Evolutionary conservation across 306 rosid genomes (phyloP).

Genomic region (Lithocarpus polystachyus): DNA sequence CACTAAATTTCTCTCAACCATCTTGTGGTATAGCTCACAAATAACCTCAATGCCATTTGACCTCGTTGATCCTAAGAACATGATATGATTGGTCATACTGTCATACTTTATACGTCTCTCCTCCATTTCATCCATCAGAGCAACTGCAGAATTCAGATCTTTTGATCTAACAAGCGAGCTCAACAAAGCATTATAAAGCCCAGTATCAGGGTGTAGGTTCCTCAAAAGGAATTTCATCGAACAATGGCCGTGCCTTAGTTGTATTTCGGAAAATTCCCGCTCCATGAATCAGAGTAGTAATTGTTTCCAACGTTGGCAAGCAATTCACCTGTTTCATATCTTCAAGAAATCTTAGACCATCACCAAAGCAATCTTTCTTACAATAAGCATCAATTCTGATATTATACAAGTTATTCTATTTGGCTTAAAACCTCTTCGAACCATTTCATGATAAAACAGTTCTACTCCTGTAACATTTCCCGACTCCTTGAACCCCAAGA

Average conservation of each 20-base stretch:
- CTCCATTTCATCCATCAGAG: slow-evolving; percentile 74
- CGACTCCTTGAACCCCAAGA: slow-evolving; percentile 83
- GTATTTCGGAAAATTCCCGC: slow-evolving; percentile 68
- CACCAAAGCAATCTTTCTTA: slow-evolving; percentile 66
- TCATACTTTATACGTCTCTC: slow-evolving; percentile 50
- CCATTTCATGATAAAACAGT: slow-evolving; percentile 86
- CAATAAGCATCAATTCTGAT: slow-evolving; percentile 79
- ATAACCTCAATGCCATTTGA: slow-evolving; percentile 48
- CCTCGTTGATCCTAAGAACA: slow-evolving; percentile 56
- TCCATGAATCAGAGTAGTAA: slow-evolving; percentile 91
- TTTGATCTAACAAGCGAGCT: slow-evolving; percentile 50
- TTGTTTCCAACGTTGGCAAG: slow-evolving; percentile 51
- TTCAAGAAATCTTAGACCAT: slow-evolving; percentile 67
- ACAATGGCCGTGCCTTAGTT: slow-evolving; percentile 55
- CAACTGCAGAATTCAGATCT: slow-evolving; percentile 53
- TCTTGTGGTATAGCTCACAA: slow-evolving; percentile 53
- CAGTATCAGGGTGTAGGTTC: slow-evolving; percentile 53
- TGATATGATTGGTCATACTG: slow-evolving; percentile 65
- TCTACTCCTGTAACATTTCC: slow-evolving; percentile 76
- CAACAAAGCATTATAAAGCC: slow-evolving; percentile 75
- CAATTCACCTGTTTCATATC: slow-evolving; percentile 61
- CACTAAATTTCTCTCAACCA: slow-evolving; percentile 55
- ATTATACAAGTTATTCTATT: slow-evolving; percentile 58
- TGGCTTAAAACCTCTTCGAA: slow-evolving; percentile 69
- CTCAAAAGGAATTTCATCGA: slow-evolving; percentile 58